These are phyloP conservation scores for Dioscorea alata DNA, from an alignment of 106 monocot species.

Conservation along the genomic window DNA sequence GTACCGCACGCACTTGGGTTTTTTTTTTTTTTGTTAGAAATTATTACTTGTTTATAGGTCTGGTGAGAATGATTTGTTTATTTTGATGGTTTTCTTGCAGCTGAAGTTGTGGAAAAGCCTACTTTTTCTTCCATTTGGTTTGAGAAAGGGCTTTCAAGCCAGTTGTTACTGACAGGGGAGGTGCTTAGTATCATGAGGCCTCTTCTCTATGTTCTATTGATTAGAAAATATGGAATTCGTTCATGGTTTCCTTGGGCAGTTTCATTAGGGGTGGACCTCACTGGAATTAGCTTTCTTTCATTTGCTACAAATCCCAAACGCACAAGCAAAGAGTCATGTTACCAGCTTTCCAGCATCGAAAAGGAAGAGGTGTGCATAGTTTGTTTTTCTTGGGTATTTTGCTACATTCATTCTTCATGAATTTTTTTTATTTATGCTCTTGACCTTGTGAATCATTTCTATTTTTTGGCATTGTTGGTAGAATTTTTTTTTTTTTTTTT, in stretches of 20 bases:
- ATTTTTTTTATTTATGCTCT: too few relatives aligned
- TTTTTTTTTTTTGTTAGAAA: background rate
- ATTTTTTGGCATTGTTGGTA: too few relatives aligned
- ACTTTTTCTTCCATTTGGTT: constrained; percentile 54
- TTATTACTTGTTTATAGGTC: background rate
- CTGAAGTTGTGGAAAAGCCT: constrained; percentile 24
- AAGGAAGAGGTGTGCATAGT: constrained; percentile 62
- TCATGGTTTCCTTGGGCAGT: constrained; percentile 92
- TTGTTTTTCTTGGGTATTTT: background rate
- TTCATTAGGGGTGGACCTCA: constrained; percentile 66
- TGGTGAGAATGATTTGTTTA: background rate
- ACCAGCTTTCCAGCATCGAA: constrained; percentile 48
- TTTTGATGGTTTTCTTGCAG: constrained; percentile 25
- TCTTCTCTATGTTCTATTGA: constrained; percentile 75
- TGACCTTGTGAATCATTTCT: background rate
- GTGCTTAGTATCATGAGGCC: constrained; percentile 70
- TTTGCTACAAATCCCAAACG: constrained; percentile 29
- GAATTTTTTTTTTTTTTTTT: background rate
- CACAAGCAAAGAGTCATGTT: constrained; percentile 22
- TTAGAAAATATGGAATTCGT: constrained; percentile 62
- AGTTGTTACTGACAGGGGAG: constrained; percentile 65
- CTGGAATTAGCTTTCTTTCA: constrained; percentile 59
- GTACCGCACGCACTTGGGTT: constrained; percentile 17
- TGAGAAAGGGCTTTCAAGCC: constrained; percentile 55
- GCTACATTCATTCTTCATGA: too few relatives aligned